Evolutionary conservation across 2,329 filamentous ascomycete species (phyloP), one percentile per base, ranked within the genome.

Genomic region (Botrytis medusae): DNA sequence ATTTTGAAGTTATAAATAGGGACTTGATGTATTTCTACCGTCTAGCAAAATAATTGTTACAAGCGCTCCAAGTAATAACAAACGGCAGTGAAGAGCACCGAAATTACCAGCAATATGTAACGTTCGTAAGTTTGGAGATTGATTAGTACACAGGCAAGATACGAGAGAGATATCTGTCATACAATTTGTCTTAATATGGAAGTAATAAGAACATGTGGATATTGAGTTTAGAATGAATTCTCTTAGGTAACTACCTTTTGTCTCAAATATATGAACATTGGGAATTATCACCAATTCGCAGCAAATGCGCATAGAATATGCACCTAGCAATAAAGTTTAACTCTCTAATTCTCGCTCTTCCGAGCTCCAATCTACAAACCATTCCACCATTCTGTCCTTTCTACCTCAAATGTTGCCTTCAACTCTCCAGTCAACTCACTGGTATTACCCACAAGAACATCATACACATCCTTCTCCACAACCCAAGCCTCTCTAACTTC

Each of bases 381-480:
- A 72, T 85, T 86, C 91, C 91, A 93, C 85, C 89, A 92, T 74
- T 86, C 86, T 3, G 89, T 90, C 84, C 90, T 87, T 25, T 81
- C 81, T 22, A 93, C 86, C 69, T 82, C 84, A 79, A 93, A 90
- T 0, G 82, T 82, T 0, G 82, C 86, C 77, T 80, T 86, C 22
- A 91, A 79, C 14, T 84, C 85, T 7, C 83, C 82, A 7, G 83
- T 85, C 51, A 88, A 81, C 76, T 86, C 73, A 75, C 81, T 81
- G 73, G 80, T 81, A 12, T 75, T 81, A 4, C 81, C 82, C 60
- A 84, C 80, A 48, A 82, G 77, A n/a, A 84, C 79, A 40, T 81
- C 79, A 71, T 84, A 84, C 1, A 61, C 72, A 12, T 83, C 83
- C 22, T 80, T 77, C 54, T 84, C 82, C 37, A 80, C 81, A 37